Conservation (phyloP, 1,139 yeast species). For the Arxiozyma slooffiae region DNA sequence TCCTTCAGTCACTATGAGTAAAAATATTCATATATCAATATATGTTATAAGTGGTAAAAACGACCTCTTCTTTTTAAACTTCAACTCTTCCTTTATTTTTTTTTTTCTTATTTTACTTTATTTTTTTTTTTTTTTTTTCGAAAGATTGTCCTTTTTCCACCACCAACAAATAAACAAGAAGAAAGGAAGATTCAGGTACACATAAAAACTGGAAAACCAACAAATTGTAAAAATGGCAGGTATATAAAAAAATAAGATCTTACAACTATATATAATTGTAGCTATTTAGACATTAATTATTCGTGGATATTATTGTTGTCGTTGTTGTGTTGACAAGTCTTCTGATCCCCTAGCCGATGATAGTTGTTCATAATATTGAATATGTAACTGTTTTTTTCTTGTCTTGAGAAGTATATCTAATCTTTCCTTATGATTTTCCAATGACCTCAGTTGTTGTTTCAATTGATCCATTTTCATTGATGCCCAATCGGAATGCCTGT, state of each 20-base stretch:
- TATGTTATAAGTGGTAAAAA: too few species aligned
- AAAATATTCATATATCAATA: too few species aligned
- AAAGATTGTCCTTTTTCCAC: not conserved
- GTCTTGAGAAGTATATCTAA: constrained; percentile 19
- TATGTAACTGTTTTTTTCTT: constrained; percentile 22
- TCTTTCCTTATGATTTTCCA: constrained; percentile 22
- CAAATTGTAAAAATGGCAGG: not conserved
- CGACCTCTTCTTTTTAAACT: too few species aligned
- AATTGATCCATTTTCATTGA: constrained; percentile 17
- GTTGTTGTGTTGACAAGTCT: not conserved
- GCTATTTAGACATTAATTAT: not conserved
- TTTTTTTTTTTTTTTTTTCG: too few species aligned
- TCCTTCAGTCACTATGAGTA: not conserved
- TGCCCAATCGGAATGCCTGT: constrained; percentile 26
- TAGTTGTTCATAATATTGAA: constrained; percentile 22
- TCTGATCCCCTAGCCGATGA: not conserved
- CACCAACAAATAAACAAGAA: too few species aligned
- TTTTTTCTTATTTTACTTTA: too few species aligned
- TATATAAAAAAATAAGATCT: not conserved
- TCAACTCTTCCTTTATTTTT: not conserved
- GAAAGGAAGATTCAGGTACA: not conserved
- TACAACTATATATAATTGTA: too few species aligned
- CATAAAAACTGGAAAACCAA: not conserved
- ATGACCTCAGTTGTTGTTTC: constrained; percentile 18
- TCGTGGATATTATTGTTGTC: not conserved